Base-by-base conservation (phyloP, 805 yeast species). In the Yamadazyma sp. region DNA sequence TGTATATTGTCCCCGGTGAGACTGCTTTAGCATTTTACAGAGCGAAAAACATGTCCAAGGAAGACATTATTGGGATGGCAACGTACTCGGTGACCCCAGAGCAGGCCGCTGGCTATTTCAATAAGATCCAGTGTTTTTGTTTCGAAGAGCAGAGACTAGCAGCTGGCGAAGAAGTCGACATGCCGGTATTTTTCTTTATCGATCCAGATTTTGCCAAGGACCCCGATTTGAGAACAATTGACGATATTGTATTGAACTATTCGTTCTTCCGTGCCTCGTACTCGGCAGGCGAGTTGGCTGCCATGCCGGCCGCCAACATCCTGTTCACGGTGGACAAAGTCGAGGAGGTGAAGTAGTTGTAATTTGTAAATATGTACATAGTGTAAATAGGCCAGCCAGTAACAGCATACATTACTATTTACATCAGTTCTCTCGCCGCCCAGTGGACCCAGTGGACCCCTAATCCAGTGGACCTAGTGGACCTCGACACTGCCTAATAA, bases 101-200 rank as follows among this genome's bases (percentile, higher is more conserved):
- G 49, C 91, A 87, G 52, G 95, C 93, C 5, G 95, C 98, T 0
- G 96, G 88, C 4, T 93, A 91, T 62, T 93, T 93, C 69, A 88
- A 88, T 67, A 93, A 93, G 63, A 93, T 93, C 54, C 99, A 93
- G 61, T 93, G 99, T 62, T 93, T 93, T 66, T 93, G 99, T 57
- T 93, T 93, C 55, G 99, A 93, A 67, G 99, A 93, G 59, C 99
- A 93, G 62, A 77, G 86, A 60, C 70, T 93, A 47, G 75, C 80
- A 38, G 96, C 97, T 2, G 97, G 97, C 6, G 99, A 93, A 63
- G 97, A 93, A 57, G 95, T 93, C 12, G 99, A 93, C 57, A 93
- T 93, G 99, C 99, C 99, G 0, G 87, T 93, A 6, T 93, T 93
- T 66, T 93, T 48, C 34, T 52, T 49, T 27, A 38, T 46, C 16